phyloP scores from a whole-genome alignment of 2,329 filamentous ascomycete species.

The Pseudonectria foliicola region DNA sequence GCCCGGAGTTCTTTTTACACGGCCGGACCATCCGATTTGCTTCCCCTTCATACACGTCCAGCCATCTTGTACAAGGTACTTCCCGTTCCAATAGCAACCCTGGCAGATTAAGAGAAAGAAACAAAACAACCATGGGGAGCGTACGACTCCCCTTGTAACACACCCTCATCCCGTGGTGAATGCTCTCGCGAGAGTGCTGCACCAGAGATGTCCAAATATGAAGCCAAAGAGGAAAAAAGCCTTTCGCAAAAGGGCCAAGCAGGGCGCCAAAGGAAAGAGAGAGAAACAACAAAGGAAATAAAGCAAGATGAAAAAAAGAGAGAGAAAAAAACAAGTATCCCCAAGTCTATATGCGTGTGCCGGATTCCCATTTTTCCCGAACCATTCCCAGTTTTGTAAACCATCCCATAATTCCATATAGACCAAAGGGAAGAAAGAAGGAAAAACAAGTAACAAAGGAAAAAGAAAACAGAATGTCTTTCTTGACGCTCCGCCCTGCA shows the following conservation, averaged over 20 bases:
- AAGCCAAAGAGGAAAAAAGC: conserved; percentile 6
- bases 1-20: conserved; percentile 19
- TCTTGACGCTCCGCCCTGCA: conserved; percentile 9
- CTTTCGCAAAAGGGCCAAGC: conserved; percentile 6
- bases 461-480: conserved; percentile 9
- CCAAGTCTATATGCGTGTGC: conserved; percentile 23
- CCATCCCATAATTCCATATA: conserved; percentile 14
- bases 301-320: conserved; percentile 12
- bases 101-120: conserved; percentile 3
- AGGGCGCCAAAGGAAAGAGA: conserved; percentile 9
- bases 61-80: conserved; percentile 20
- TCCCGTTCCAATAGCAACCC: conserved; percentile 17
- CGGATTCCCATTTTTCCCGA: conserved; percentile 19
- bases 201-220: no score
- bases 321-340: conserved; percentile 7
- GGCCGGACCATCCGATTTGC: conserved; percentile 15
- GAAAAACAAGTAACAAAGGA: not conserved
- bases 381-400: conserved; percentile 20
- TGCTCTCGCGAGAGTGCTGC: no score
- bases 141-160: not conserved
- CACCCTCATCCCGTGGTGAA: no score
- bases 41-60: conserved; percentile 13
- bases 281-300: conserved; percentile 5
- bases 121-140: conserved; percentile 5
- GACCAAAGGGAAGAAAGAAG: no score